Evolutionary conservation across 2,329 filamentous ascomycete genomes (phyloP), one percentile per base, ranked within the genome.

Genomic region (Stemphylium beticola): DNA sequence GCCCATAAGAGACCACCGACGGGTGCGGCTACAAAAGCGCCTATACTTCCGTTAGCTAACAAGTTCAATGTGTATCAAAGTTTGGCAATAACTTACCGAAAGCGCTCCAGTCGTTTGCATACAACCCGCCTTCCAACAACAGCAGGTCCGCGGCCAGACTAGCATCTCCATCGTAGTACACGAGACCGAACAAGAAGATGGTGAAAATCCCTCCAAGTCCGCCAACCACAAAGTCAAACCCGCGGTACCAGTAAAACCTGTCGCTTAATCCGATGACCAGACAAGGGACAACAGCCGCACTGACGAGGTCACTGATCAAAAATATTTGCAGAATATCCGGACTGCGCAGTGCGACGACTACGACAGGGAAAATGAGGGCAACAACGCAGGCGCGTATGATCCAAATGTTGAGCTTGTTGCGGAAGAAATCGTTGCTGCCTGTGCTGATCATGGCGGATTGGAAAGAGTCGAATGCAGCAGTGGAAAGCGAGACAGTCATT

Each of bases 401-500:
- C 85, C 89, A 90, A 61, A 93, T 84, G 67, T 87, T 87, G 51
- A 95, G 84, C 55, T 83, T 85, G 81, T 95, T 95, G 66, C 90
- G 87, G 82, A 93, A 93, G 12, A 95, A 76, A 71, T 95, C 91
- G 78, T 93, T 93, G 62, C 88, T 92, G 12, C 87, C 89, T 0
- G 89, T 90, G n/a, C 88, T 91, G 7, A 93, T 88, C 87, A 95
- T 92, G 63, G 91, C 89, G 2, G 87, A 89, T 76, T 93, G 91
- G 33, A 93, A 81, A 58, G 84, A 89, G 79, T 95, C 91, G 60
- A 95, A 93, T 0, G 90, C 86, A 0, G 91, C 87, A 2, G 88
- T 91, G 67, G 86, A 90, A 47, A 95, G 83, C 9, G 85, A 85
- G 29, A 93, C 85, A 1, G 90, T 85, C 89, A 95, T 92, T 71